Base-by-base conservation (phyloP, 2,329 filamentous ascomycete genomes). In the Colletotrichum cordylinicola region DNA sequence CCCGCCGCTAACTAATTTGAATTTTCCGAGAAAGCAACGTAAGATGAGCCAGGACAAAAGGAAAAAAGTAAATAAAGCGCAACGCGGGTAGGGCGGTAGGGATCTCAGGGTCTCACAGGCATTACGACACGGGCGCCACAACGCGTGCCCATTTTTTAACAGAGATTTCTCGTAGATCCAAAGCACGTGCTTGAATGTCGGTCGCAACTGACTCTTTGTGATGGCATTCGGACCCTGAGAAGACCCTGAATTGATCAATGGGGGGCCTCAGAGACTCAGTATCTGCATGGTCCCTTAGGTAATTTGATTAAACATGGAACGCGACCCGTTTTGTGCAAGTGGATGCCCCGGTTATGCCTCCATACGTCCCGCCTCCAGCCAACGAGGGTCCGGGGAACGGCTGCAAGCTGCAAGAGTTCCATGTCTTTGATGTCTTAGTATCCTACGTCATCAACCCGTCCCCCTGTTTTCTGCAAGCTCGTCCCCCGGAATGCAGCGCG, bases 271-370 rank as follows among this genome's bases (percentile, higher is more conserved):
- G 31, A 16, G 37, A 48, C 67, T 62, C 67, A 35, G 8, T 62
- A 33, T 9, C n/a, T 70, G 56, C 67, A 70, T 62, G 67, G 67
- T 33, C 16, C 27, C 16, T 62, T 70, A 35, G 56, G 67, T 70
- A 70, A 62, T 43, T 61, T 62, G 67, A 62, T 52, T 70, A 48
- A 70, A 62, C 37, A 52, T 55, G 67, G 56, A 70, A 55, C 67
- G 37, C n/a, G 67, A 70, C 67, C 56, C 67, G 67, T 70, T 62
- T 70, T 62, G 56, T 35, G 67, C 67, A 70, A 70, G 37, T 48
- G 16, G 56, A 24, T 39, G 56, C 67, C 67, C 56, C 56, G 37
- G 35, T 70, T 69, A 69, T 48, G 55, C 67, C 67, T 69, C 66
- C 66, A 61, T 69, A 60, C 35, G 55, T 21, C 55, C 39, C 35